phyloP scores from a whole-genome alignment of 1,284 basidiomycete species.

The Exsudoporus floridanus region DNA sequence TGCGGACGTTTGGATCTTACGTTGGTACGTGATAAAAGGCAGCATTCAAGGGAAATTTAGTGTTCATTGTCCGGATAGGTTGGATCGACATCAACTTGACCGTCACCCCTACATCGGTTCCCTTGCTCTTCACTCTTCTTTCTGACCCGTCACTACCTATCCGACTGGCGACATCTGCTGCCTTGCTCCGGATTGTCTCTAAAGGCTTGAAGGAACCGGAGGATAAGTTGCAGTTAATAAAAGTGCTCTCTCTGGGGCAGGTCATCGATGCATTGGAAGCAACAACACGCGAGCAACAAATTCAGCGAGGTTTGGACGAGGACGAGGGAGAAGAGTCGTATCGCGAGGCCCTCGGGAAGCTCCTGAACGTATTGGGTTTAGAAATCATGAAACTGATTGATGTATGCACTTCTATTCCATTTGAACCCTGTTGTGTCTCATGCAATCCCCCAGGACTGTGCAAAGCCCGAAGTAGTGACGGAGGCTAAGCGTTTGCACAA shows the following conservation, averaged over 20 bases:
- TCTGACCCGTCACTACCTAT: conserved; percentile 79
- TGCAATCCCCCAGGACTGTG: conserved; percentile 49
- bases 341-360: conserved; percentile 83
- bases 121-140: conserved; percentile 83
- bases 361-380: conserved; percentile 81
- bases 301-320: conserved; percentile 62
- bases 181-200: conserved; percentile 79
- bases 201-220: conserved; percentile 93
- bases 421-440: conserved; percentile 6
- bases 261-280: conserved; percentile 79
- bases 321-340: conserved; percentile 83
- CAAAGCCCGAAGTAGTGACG: conserved; percentile 59
- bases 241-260: conserved; percentile 82
- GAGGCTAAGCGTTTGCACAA: conserved; percentile 72
- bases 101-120: conserved; percentile 87
- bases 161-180: conserved; percentile 79
- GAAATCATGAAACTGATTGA: conserved; percentile 87
- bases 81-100: conserved; percentile 99
- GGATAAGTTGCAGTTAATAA: conserved; percentile 90
- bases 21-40: conserved; percentile 68
- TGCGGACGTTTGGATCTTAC: conserved; percentile 91
- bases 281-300: conserved; percentile 70
- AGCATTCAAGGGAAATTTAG: neutral
- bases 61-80: conserved; percentile 48
- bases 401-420: conserved; percentile 39